phyloP scores from a whole-genome alignment of 768 basidiomycete genomes.

The Leucocoprinus birnbaumii region DNA sequence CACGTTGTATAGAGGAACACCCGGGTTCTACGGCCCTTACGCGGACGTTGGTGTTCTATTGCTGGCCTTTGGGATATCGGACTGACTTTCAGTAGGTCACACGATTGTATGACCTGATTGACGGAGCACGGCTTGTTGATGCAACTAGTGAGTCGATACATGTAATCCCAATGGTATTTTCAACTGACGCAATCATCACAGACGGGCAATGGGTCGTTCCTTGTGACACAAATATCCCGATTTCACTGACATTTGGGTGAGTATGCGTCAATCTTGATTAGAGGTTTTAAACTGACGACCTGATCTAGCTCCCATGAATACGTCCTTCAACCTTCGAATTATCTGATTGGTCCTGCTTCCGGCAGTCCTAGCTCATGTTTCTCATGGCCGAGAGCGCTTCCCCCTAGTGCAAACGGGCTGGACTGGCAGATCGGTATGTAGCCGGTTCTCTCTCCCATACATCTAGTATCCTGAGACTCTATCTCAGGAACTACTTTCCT shows the following conservation, averaged over 20 bases:
- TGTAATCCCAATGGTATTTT: background rate
- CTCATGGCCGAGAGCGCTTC: slow-evolving; percentile 67
- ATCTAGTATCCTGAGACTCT: background rate
- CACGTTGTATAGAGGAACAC: slow-evolving; percentile 48
- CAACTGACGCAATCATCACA: slow-evolving; percentile 14
- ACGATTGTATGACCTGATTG: slow-evolving; percentile 57
- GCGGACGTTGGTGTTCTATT: slow-evolving; percentile 52
- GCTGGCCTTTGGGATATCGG: background rate
- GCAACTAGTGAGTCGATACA: slow-evolving; percentile 32
- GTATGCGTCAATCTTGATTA: slow-evolving; percentile 16
- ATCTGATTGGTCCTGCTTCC: slow-evolving; percentile 66
- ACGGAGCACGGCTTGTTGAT: slow-evolving; percentile 67
- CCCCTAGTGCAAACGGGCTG: slow-evolving; percentile 69
- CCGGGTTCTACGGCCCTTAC: slow-evolving; percentile 75
- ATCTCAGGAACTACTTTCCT: slow-evolving; percentile 61
- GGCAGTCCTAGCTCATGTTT: slow-evolving; percentile 68
- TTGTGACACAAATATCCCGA: slow-evolving; percentile 54
- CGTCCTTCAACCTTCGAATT: slow-evolving; percentile 71
- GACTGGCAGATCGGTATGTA: slow-evolving; percentile 80
- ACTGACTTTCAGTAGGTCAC: slow-evolving; percentile 46
- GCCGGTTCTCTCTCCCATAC: background rate
- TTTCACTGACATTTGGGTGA: slow-evolving; percentile 72
- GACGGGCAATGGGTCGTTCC: slow-evolving; percentile 78
- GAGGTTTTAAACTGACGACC: background rate
- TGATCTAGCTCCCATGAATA: slow-evolving; percentile 40